Percentiles rank a stretch among this genome's conserved stretches.
phyloP scores from a whole-genome alignment of 805 yeast genomes.

The Myxozyma nipponensis region DNA sequence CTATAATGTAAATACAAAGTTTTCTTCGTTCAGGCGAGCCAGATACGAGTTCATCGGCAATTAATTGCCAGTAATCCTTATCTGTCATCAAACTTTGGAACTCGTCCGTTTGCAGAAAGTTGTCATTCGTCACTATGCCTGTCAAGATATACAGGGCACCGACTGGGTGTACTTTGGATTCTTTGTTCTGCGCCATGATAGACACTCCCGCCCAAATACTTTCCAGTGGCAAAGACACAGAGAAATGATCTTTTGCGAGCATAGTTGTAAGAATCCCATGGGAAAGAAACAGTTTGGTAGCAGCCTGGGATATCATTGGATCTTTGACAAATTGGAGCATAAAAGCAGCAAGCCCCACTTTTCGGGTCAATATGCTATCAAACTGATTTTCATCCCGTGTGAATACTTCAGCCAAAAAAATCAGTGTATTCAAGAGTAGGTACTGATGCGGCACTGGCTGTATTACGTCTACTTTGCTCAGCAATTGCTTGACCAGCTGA shows the following conservation, averaged over 20 bases:
- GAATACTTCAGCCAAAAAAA: conserved; percentile 5
- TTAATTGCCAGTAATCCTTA: conserved; percentile 8
- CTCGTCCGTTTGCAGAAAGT: background rate
- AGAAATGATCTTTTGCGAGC: background rate
- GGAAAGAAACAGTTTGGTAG: conserved; percentile 1
- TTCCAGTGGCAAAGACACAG: background rate
- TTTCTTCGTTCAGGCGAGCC: conserved; percentile 21
- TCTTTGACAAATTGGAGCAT: conserved; percentile 4
- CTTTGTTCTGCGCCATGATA: background rate
- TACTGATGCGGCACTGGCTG: background rate
- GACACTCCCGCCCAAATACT: background rate
- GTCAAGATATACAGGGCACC: conserved; percentile 12
- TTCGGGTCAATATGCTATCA: background rate
- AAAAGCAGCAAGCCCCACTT: conserved; percentile 1
- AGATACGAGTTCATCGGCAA: conserved; percentile 1
- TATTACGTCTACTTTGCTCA: background rate
- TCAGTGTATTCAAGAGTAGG: background rate
- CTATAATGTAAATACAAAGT: conserved; percentile 13
- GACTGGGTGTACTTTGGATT: background rate
- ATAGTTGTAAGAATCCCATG: background rate
- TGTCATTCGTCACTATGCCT: conserved; percentile 2
- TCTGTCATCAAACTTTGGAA: conserved; percentile 3
- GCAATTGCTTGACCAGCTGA: background rate
- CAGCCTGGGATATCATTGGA: conserved; percentile 3
- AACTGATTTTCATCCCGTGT: background rate